These are phyloP conservation scores for Candida cerambycidarum DNA, from an alignment of 805 yeast genomes.

Conservation along the genomic window DNA sequence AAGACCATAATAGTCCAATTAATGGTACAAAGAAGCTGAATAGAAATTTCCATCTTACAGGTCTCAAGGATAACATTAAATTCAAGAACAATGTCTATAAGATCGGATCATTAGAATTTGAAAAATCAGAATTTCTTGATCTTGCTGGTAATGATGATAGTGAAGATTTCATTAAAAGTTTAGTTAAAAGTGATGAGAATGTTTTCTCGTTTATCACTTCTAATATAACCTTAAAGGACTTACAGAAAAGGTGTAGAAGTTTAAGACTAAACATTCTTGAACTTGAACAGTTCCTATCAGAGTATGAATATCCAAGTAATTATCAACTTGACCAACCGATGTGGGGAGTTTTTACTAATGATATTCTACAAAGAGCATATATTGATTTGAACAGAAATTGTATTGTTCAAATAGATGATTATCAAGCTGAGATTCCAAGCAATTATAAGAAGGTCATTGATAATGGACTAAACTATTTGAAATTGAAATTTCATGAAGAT, in stretches of 20 bases:
- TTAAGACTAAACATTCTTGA: slow-evolving; percentile 30
- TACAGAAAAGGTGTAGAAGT: slow-evolving; percentile 40
- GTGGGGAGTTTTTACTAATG: slow-evolving; percentile 38
- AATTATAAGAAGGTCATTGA: slow-evolving; percentile 31
- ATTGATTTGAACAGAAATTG: slow-evolving; percentile 33
- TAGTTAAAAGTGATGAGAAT: slow-evolving; percentile 28
- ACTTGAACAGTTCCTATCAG: slow-evolving; percentile 29
- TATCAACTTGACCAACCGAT: slow-evolving; percentile 21
- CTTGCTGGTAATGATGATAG: slow-evolving; percentile 46
- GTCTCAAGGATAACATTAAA: slow-evolving; percentile 17
- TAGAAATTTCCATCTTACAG: slow-evolving; percentile 7
- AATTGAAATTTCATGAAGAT: slow-evolving; percentile 30
- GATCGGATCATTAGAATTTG: slow-evolving; percentile 50
- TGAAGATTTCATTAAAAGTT: slow-evolving; percentile 54
- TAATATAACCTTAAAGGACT: slow-evolving; percentile 41
- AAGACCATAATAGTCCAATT: slow-evolving; percentile 4
- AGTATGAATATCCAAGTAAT: slow-evolving; percentile 33
- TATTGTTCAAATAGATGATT: slow-evolving; percentile 29
- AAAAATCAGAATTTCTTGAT: slow-evolving; percentile 49
- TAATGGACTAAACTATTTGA: slow-evolving; percentile 31
- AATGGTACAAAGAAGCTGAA: neutral
- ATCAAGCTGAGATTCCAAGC: slow-evolving; percentile 21
- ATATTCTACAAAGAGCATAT: slow-evolving; percentile 26
- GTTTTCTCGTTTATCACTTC: slow-evolving; percentile 42
- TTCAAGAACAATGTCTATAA: slow-evolving; percentile 36